Conservation (phyloP, 2,329 filamentous ascomycete genomes). For the Atkinsonella texensis region DNA sequence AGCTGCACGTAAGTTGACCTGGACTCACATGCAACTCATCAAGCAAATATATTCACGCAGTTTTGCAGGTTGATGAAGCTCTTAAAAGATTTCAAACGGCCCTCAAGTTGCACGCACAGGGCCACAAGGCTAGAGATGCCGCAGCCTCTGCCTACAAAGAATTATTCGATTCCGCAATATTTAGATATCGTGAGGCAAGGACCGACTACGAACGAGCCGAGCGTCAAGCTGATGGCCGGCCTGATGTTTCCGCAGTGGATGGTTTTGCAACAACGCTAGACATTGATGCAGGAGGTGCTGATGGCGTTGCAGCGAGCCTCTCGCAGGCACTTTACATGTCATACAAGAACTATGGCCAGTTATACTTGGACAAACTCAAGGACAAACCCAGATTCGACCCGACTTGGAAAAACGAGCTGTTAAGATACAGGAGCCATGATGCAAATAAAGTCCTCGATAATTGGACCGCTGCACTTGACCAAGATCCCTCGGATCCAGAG, state of each 20-base stretch:
- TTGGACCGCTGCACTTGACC: constrained; percentile 47
- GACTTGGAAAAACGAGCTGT: constrained; percentile 26
- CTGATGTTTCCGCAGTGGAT: constrained; percentile 28
- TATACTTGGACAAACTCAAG: constrained; percentile 56
- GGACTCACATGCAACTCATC: neutral
- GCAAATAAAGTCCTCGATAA: constrained; percentile 39
- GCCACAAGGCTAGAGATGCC: constrained; percentile 60
- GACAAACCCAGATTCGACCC: constrained; percentile 34
- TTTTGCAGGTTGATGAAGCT: constrained; percentile 73
- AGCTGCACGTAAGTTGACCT: constrained; percentile 53
- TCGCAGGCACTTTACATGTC: constrained; percentile 85
- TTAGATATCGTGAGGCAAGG: constrained; percentile 75
- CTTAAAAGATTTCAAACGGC: constrained; percentile 89
- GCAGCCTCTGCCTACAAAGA: constrained; percentile 71
- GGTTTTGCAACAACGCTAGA: constrained; percentile 40
- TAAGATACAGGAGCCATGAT: constrained; percentile 19
- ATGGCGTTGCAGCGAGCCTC: constrained; percentile 67
- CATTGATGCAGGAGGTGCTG: constrained; percentile 48
- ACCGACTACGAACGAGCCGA: constrained; percentile 73
- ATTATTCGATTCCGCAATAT: constrained; percentile 86
- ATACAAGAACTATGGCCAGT: constrained; percentile 93
- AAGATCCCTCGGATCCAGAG: constrained; percentile 56
- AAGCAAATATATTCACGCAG: neutral
- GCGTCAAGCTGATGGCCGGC: constrained; percentile 36
- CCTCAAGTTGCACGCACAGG: constrained; percentile 82